phyloP scores from a whole-genome alignment of 2,329 filamentous ascomycete species.

The Lachnellula suecica region DNA sequence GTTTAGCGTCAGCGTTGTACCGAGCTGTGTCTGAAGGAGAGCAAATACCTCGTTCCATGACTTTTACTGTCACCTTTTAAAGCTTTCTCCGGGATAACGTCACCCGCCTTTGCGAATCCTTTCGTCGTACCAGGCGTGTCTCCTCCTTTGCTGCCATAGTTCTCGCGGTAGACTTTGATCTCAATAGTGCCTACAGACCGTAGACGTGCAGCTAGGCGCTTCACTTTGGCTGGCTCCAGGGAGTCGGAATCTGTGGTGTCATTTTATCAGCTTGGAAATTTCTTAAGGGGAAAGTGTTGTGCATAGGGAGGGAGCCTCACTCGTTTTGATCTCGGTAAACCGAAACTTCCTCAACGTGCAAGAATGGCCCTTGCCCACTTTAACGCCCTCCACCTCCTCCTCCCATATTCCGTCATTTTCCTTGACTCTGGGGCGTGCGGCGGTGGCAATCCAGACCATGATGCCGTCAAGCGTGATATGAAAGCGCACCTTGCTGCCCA shows the following conservation, averaged over 20 bases:
- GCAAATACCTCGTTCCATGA: constrained; percentile 16
- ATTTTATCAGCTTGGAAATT: background rate
- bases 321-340: constrained; percentile 14
- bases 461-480: constrained; percentile 12
- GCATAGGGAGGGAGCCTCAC: constrained; percentile 4
- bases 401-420: constrained; percentile 4
- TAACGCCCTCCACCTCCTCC: constrained; percentile 7
- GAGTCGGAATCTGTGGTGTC: background rate
- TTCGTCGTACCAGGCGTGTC: background rate
- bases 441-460: constrained; percentile 1
- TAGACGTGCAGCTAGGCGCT: constrained; percentile 2
- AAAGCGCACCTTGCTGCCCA: constrained; percentile 10
- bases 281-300: background rate
- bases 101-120: background rate
- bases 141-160: background rate
- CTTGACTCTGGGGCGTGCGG: constrained; percentile 7
- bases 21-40: background rate
- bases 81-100: constrained; percentile 16
- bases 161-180: constrained; percentile 13
- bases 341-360: constrained; percentile 12
- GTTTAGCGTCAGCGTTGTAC: background rate
- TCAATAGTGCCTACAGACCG: constrained; percentile 11
- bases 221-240: background rate
- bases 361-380: constrained; percentile 1
- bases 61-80: constrained; percentile 16